Base-by-base conservation (phyloP, 805 yeast genomes). In the Yamadazyma paraphyllophila region DNA sequence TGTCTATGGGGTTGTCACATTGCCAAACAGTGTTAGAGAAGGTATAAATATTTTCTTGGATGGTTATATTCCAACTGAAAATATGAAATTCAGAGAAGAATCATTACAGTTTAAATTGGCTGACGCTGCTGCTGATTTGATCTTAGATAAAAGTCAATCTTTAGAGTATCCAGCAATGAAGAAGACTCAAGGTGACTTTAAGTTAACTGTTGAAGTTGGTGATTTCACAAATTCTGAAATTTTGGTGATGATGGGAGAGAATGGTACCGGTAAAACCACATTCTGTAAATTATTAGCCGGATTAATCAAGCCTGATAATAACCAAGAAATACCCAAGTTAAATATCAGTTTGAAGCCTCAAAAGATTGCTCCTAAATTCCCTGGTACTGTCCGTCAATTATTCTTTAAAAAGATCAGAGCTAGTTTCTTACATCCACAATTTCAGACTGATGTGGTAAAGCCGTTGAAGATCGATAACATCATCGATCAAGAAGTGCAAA, bases 251-350 rank as follows among this genome's bases (percentile, higher is more conserved):
- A 92, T 94, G 96, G 99, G 99, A 66, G 99, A 94, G 74, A 94
- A 94, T 69, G 99, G 99, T 75, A 94, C 99, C 14, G 99, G 99
- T 76, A 94, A 94, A 75, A 94, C 99, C 35, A 94, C 99, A 12
- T 84, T 94, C 76, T 92, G 97, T 80, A 88, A 86, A 67, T 74
- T 94, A 60, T 77, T 94, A 60, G 98, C 99, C 16, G 99, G 98
- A 63, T 89, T 89, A 24, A 77, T 88, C 56, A 77, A 85, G 41
- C 92, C 99, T 27, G 99, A 94, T 69, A 80, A 78, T 55, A 88
- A 88, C 47, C 65, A 73, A 49, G 81, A 82, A 62, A 83, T 88
- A 50, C 97, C 97, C 41, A 85, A 87, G 65, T 73, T 94, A 69
- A 89, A 88, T 62, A 94, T 94, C 45, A 86, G 96, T 45, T 91